Evolutionary conservation across 768 basidiomycete species (phyloP).

Genomic region (Russula sp.): DNA sequence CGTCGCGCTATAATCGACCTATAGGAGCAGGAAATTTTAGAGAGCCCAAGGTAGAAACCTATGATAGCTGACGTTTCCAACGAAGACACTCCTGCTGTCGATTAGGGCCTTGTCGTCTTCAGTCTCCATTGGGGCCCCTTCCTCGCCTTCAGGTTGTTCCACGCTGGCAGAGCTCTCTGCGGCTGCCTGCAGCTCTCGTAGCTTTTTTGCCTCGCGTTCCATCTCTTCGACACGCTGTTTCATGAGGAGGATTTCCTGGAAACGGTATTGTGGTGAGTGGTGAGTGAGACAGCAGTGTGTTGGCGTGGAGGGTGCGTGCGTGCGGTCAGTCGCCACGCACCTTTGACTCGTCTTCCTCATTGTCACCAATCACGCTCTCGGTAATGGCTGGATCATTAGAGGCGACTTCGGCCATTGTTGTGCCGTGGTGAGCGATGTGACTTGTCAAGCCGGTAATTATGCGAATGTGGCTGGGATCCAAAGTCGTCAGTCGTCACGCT

Average conservation of each 20-base stretch:
- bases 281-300: background rate
- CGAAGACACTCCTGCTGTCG: slow-evolving; percentile 84
- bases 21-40: background rate
- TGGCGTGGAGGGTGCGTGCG: background rate
- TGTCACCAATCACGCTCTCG: slow-evolving; percentile 27
- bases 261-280: background rate
- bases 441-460: background rate
- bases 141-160: slow-evolving; percentile 41
- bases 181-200: slow-evolving; percentile 79
- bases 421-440: slow-evolving; percentile 11
- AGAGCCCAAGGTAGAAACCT: background rate
- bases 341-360: slow-evolving; percentile 32
- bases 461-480: background rate
- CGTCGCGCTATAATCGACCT: slow-evolving; percentile 97
- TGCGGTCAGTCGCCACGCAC: slow-evolving; percentile 21
- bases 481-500: slow-evolving; percentile 1
- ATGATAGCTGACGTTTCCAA: slow-evolving; percentile 79
- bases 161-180: slow-evolving; percentile 49
- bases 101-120: slow-evolving; percentile 81
- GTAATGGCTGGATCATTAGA: slow-evolving; percentile 22
- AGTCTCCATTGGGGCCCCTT: slow-evolving; percentile 52
- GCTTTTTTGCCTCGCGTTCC: slow-evolving; percentile 84
- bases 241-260: slow-evolving; percentile 81
- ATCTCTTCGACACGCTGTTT: slow-evolving; percentile 90
- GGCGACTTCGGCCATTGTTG: slow-evolving; percentile 28